These are phyloP conservation scores for Artemisia annua DNA, from an alignment of 129 eudicot species.

Conservation along the genomic window DNA sequence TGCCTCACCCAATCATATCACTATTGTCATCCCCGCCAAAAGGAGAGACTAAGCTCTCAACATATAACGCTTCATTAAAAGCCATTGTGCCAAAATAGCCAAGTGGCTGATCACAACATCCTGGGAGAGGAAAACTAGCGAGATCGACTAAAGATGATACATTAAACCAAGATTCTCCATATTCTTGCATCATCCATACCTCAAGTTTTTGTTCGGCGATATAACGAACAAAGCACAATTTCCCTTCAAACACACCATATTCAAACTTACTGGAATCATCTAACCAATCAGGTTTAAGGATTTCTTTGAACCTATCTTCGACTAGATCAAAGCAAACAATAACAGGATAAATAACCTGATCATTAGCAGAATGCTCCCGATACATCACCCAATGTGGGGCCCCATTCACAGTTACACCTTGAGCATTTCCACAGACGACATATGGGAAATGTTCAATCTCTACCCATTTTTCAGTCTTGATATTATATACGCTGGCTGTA, in stretches of 20 bases:
- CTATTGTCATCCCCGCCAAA: conserved; percentile 7
- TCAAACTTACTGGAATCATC: not conserved
- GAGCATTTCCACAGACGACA: conserved; percentile 10
- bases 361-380: conserved; percentile 7
- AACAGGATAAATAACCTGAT: conserved; percentile 5
- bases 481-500: conserved; percentile 12
- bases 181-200: not conserved
- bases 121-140: not conserved
- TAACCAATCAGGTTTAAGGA: conserved; percentile 23
- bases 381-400: conserved; percentile 27
- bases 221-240: conserved; percentile 7
- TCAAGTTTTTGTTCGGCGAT: not conserved
- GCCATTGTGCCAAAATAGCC: not conserved
- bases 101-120: not conserved
- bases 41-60: conserved; percentile 37
- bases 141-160: not conserved
- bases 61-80: conserved; percentile 1
- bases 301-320: conserved; percentile 23
- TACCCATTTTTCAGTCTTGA: conserved; percentile 21
- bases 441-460: conserved; percentile 21
- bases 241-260: conserved; percentile 20
- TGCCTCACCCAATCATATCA: not conserved
- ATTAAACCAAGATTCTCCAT: conserved; percentile 26
- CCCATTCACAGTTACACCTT: conserved; percentile 23
- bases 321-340: conserved; percentile 23